A percentile compares a stretch with the other conserved stretches of the same genome.
phyloP scores from a whole-genome alignment of 1,284 basidiomycete species.

The Leccinum solheimii region DNA sequence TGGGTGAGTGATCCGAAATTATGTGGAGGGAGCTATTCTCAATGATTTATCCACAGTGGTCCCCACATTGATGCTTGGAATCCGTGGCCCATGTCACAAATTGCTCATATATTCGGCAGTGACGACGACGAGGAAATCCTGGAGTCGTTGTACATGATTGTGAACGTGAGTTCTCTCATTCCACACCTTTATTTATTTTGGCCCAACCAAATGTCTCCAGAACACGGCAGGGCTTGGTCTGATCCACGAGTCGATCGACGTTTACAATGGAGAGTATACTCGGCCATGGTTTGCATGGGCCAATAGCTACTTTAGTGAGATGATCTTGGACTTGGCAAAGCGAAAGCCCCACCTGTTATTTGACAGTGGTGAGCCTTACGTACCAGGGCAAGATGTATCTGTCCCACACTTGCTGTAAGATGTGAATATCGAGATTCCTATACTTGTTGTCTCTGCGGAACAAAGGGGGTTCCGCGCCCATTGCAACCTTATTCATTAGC shows the following conservation, averaged over 20 bases:
- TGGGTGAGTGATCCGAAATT: conserved; percentile 48
- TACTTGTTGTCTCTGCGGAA: background rate
- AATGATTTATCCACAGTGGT: conserved; percentile 46
- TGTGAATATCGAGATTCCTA: background rate
- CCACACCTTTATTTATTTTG: background rate
- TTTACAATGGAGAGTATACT: conserved; percentile 66
- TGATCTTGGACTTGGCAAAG: conserved; percentile 73
- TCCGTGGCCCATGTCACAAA: conserved; percentile 81
- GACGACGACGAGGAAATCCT: conserved; percentile 70
- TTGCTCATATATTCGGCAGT: conserved; percentile 71
- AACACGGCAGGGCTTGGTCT: conserved; percentile 73
- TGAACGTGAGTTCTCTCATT: conserved; percentile 50
- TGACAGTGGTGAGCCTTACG: conserved; percentile 52
- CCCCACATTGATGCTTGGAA: conserved; percentile 73
- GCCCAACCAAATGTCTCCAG: conserved; percentile 36
- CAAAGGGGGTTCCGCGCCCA: background rate
- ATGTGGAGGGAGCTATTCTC: background rate
- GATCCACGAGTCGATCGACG: conserved; percentile 72
- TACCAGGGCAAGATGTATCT: conserved; percentile 36
- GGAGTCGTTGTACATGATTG: conserved; percentile 58
- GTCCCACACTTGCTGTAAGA: background rate
- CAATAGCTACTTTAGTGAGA: conserved; percentile 78
- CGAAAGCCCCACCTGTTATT: conserved; percentile 72
- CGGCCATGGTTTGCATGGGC: conserved; percentile 83
- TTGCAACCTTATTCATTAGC: conserved; percentile 3